These are phyloP conservation scores for Colletotrichum tropicicola DNA, from an alignment of 2,329 filamentous ascomycete species.

Conservation along the genomic window DNA sequence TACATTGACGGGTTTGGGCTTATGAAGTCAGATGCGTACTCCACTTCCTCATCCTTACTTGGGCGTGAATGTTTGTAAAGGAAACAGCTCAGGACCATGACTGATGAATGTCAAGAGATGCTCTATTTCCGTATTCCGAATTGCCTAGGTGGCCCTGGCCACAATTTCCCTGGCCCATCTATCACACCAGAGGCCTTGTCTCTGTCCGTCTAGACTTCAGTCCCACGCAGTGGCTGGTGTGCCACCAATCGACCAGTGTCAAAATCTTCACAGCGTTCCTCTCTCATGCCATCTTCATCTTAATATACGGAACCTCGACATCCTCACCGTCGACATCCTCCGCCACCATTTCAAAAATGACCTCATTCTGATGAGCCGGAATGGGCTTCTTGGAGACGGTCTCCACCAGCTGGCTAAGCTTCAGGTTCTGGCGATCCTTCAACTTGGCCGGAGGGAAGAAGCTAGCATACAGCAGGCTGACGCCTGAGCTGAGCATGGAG, in stretches of 20 bases:
- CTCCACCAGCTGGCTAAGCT: conserved; percentile 88
- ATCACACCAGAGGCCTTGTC: neutral
- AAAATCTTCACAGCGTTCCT: neutral
- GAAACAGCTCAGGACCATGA: too few species aligned
- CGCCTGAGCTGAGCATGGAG: conserved; percentile 96
- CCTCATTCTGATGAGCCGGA: conserved; percentile 89
- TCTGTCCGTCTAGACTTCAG: neutral
- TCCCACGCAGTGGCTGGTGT: too few species aligned
- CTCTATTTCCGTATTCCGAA: conserved; percentile 1
- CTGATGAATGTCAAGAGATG: neutral
- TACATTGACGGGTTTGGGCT: conserved; percentile 3
- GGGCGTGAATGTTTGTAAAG: too few species aligned
- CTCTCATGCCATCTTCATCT: conserved; percentile 73
- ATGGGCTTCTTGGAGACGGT: conserved; percentile 92
- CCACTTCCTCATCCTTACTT: neutral
- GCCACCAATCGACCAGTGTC: neutral
- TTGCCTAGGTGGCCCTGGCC: neutral
- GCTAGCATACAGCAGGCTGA: conserved; percentile 91
- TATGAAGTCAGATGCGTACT: conserved; percentile 1
- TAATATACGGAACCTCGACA: conserved; percentile 96
- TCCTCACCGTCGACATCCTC: conserved; percentile 92
- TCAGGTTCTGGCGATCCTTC: conserved; percentile 84
- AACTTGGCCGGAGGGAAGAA: conserved; percentile 86
- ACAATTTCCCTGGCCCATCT: neutral
- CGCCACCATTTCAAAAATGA: conserved; percentile 95